Evolutionary conservation across 129 eudicot genomes (phyloP), one percentile per base, ranked within the genome.

Genomic region (Escallonia rubra): DNA sequence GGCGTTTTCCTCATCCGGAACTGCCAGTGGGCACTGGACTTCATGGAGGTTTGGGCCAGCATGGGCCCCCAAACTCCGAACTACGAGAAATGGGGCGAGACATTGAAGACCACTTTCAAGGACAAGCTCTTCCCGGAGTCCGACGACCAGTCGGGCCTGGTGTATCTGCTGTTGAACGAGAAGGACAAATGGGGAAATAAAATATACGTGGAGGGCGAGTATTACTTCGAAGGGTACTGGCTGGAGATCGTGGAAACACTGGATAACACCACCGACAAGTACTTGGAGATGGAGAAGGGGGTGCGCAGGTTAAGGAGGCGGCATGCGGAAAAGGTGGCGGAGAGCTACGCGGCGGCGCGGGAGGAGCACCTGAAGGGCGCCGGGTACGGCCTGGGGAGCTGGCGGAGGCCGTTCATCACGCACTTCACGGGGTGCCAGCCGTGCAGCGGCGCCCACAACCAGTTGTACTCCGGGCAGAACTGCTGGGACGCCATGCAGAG

Each of bases 371-470:
- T 91, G 43, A 79, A 85, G 57, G 88, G 71, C 0, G 89, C 82
- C 0, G 95, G 95, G 5, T 77, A 66, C 39, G 94, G 86, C 6
- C 55, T 57, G 73, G 81, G 63, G 12, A 66, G 92, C 14, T 77
- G 82, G 88, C 73, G 94, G 48, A 52, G 96, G 73, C 96, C 97
- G 66, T 91, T 91, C 64, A 75, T 91, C 44, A 91, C 97, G 0
- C 97, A 91, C 58, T 91, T 91, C 59, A 91, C 97, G 12, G 97
- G 97, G 16, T 91, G 97, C 62, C 88, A 88, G 77, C 94, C 94
- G 9, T 91, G 97, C 47, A 91, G 93, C 43, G 97, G 97, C 66
- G 68, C 61, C 50, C 97, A 88, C 49, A 86, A 91, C 40, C 80
- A 77, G 74, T 64, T 78, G 84, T 91, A 88, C n/a, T 72, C 85